phyloP scores from a whole-genome alignment of 2,329 filamentous ascomycete genomes.

The Cytospora leucostoma region DNA sequence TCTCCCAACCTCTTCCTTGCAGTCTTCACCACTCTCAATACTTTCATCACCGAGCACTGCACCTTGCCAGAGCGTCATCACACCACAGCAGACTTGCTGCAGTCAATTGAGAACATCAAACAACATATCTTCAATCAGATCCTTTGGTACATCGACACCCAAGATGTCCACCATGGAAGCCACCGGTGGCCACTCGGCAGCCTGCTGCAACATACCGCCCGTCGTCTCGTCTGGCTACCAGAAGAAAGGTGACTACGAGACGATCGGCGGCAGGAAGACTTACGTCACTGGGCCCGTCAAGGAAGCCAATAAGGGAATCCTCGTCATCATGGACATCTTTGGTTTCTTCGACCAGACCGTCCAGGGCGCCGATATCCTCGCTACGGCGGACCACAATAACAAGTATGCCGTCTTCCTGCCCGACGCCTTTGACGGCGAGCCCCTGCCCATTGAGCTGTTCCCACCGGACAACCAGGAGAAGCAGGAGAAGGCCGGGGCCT shows the following conservation, averaged over 20 bases:
- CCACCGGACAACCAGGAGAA: constrained; percentile 67
- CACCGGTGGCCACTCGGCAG: constrained; percentile 42
- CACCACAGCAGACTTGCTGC: constrained; percentile 11
- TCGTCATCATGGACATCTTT: constrained; percentile 68
- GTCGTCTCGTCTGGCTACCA: constrained; percentile 48
- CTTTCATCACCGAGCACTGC: neutral
- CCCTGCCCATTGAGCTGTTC: constrained; percentile 59
- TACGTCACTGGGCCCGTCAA: constrained; percentile 50
- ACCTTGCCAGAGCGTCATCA: neutral
- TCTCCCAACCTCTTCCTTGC: neutral
- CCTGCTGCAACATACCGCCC: constrained; percentile 50
- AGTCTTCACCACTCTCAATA: neutral
- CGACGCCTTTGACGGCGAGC: constrained; percentile 83
- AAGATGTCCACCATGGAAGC: constrained; percentile 40
- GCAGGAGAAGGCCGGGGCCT: constrained; percentile 56
- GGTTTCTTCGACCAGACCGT: constrained; percentile 70
- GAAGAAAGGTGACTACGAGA: constrained; percentile 48
- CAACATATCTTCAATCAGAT: neutral
- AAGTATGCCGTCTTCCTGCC: constrained; percentile 88
- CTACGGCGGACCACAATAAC: constrained; percentile 55
- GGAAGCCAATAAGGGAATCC: constrained; percentile 57
- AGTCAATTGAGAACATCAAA: neutral
- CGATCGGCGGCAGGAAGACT: constrained; percentile 47
- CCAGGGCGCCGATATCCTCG: constrained; percentile 69
- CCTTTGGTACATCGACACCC: constrained; percentile 28